Base-by-base conservation (phyloP, 257 asterid genomes). In the Solanum pimpinellifolium region DNA sequence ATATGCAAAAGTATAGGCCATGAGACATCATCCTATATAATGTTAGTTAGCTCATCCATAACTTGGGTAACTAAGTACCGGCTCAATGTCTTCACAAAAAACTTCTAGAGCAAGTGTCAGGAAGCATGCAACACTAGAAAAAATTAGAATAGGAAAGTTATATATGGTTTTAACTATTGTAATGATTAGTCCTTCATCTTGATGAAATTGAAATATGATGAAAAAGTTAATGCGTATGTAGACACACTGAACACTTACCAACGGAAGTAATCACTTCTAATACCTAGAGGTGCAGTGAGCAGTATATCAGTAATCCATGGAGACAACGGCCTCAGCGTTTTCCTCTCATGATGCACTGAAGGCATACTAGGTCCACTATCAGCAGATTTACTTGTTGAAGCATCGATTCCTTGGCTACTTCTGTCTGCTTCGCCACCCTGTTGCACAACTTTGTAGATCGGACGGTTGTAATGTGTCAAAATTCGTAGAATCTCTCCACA, bases 221-320 rank as follows among this genome's bases (percentile, higher is more conserved):
- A 80, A 80, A 80, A 47, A 49, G 69, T 47, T 23, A 31, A 80
- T 18, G 68, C 8, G 23, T 80, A 44, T 85, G 66, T 33, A 65
- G 82, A 72, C 35, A 29, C 21, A 82, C 41, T 82, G 83, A 76
- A 87, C 72, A 91, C 98, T 92, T 86, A 97, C 99, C 99, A 97
- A 86, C 99, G 94, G 89, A 97, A 97, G 94, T 97, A 97, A 91
- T 97, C 99, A 90, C 98, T 97, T 94, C 99, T 93, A 85, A 97
- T 93, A 44, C 96, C 98, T 86, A 95, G 95, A 89, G 99, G 99
- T 74, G 99, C 98, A 18, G 98, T 97, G 62, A 97, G 98, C 91
- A 97, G 86, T 89, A 97, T 94, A 93, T 97, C 99, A 84, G 98
- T 92, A 84, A 96, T 96, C 99, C 99, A 96, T 78, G 98, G 98